phyloP scores from a whole-genome alignment of 345 rosid genomes.

The Sisymbrium irio region DNA sequence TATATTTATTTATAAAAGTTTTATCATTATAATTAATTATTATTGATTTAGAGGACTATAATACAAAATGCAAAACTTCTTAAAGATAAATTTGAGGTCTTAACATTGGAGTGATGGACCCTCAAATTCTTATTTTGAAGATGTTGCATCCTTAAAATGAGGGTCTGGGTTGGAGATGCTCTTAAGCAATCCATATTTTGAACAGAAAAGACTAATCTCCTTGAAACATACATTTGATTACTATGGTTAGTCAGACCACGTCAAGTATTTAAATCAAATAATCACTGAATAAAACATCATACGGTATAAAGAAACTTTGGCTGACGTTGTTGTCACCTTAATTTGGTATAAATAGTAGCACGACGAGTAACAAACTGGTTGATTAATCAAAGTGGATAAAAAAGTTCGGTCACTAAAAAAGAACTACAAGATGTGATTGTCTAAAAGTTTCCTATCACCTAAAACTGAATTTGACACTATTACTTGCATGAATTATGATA shows the following conservation, averaged over 20 bases:
- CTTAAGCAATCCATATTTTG: no score
- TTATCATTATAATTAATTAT: no score
- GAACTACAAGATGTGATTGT: slow-evolving; percentile 7
- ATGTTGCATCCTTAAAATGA: no score
- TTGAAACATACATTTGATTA: not conserved
- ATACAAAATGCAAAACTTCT: no score
- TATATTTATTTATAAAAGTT: no score
- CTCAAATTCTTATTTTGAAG: no score
- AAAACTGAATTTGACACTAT: not conserved
- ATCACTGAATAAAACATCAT: not conserved
- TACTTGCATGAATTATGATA: not conserved
- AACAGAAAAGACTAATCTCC: not conserved
- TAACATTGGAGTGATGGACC: no score
- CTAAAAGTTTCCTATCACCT: not conserved
- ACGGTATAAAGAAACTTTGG: not conserved
- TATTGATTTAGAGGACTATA: no score
- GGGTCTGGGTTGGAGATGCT: no score
- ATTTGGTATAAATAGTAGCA: not conserved
- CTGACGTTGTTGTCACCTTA: not conserved
- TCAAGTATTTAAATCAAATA: not conserved
- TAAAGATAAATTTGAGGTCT: no score
- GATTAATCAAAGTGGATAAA: not conserved
- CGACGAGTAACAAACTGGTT: not conserved
- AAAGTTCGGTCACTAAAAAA: not conserved
- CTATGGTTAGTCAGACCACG: not conserved